Percentiles rank a stretch among this genome's conserved stretches.
These are phyloP conservation scores for Penicillium alfredii DNA, from an alignment of 495 filamentous ascomycete genomes.

Conservation along the genomic window DNA sequence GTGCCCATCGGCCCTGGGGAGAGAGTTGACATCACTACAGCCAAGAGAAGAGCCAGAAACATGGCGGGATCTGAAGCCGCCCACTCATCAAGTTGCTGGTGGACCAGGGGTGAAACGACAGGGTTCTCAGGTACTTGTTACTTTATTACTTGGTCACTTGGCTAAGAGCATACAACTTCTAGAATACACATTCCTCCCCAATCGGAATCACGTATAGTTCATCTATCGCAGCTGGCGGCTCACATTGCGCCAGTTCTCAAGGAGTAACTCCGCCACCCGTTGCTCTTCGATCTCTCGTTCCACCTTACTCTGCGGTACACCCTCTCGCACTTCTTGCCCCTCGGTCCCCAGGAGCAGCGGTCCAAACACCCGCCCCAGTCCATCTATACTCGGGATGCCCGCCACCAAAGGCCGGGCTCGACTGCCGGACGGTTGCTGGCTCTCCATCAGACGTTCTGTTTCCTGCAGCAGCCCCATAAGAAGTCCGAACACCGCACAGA, in stretches of 20 bases:
- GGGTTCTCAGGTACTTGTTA: too few species aligned
- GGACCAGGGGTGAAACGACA: too few species aligned
- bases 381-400: slow-evolving; percentile 18
- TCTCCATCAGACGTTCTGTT: slow-evolving; percentile 13
- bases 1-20: too few species aligned
- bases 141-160: too few species aligned
- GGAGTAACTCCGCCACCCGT: slow-evolving; percentile 27
- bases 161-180: too few species aligned
- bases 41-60: neutral
- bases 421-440: slow-evolving; percentile 11
- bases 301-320: slow-evolving; percentile 11
- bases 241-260: slow-evolving; percentile 31
- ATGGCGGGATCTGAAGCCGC: slow-evolving; percentile 16
- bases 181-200: slow-evolving; percentile 13
- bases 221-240: slow-evolving; percentile 27
- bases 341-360: slow-evolving; percentile 25
- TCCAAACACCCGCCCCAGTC: slow-evolving; percentile 29
- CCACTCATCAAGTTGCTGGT: slow-evolving; percentile 9
- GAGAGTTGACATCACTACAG: slow-evolving; percentile 3
- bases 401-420: slow-evolving; percentile 14
- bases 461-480: slow-evolving; percentile 26
- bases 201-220: too few species aligned
- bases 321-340: slow-evolving; percentile 6
- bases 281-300: slow-evolving; percentile 28
- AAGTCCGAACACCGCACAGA: slow-evolving; percentile 38